Evolutionary conservation across 1,284 basidiomycete species (phyloP), one percentile per base, ranked within the genome.

Genomic region (Fomitopsis pinicola): DNA sequence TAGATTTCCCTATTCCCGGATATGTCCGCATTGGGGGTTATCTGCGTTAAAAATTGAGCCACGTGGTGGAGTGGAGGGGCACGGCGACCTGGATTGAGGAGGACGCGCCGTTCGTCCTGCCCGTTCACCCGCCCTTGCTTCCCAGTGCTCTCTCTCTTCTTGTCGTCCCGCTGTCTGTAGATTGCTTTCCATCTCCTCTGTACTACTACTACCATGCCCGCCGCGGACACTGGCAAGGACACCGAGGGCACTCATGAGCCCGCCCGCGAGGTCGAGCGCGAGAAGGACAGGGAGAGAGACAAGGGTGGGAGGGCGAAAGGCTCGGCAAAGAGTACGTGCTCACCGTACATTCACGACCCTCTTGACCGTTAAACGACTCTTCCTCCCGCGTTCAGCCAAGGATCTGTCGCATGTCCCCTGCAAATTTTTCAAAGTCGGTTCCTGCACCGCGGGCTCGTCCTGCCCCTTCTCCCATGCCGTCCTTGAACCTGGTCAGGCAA

Each of bases 351-450:
- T 50, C 30, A 44, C 40, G 30, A 7, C 54, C 40, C 55, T 22
- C 54, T 45, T n/a, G 42, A 48, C 59, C 44, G 52, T 22, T 59
- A 44, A 52, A 42, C 35, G 45, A 55, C 38, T 38, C 19, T 26
- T 44, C 19, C 30, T 28, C 45, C 35, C 46, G 36, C 56, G 36
- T 36, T 17, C 54, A 87, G 90, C 87, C 57, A 94, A 95, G 74
- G 94, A 95, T 72, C 84, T 98, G 59, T 94, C 92, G 12, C 96
- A 98, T 80, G 97, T 99, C 30, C 96, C 96, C 2, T 99, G 97
- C 82, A 95, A 97, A 78, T 98, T 99, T 84, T 98, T 91, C 87
- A 94, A 91, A 74, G 91, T 93, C 63, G 92, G 94, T 40, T 90
- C 88, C 30, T 96, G 96, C 77, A 97, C 95, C 12, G 96, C 96